Base-by-base conservation (phyloP, 192 early-diverging fungal species). In the Backusella australiensis region DNA sequence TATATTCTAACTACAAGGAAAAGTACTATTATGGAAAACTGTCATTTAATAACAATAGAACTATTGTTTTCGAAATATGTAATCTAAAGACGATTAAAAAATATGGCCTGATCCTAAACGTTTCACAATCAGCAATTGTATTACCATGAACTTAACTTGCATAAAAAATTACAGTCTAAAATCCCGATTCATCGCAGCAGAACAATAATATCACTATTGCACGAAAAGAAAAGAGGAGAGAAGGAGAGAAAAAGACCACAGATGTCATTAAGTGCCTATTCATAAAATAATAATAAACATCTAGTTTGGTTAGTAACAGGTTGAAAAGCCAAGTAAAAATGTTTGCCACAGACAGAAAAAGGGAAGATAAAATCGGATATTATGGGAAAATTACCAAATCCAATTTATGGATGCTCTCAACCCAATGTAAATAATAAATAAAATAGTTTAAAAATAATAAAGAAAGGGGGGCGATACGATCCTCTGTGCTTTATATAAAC, bases 41-140 rank as follows among this genome's bases (percentile, higher is more conserved):
- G 56, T 63, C 56, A 63, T 63, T 63, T 26, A 63, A 63, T 63
- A 63, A 63, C 56, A 63, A 63, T 63, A 63, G n/a, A 63, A 12
- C 23, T 12, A 63, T 29, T 63, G 56, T 63, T 26, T 63, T 63
- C 56, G 12, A 63, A 63, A 63, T 29, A 63, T 63, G 56, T 14
- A 23, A 29, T 63, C 56, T 14, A 63, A 63, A 63, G 21, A 21
- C 53, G 8, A 29, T 11, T 0, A 29, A 29, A 26, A 63, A 63
- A 29, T 26, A 63, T 63, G 56, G 56, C 56, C 56, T 63, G 56
- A 63, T 63, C 56, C 7, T 63, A 29, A 12, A 4, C 9, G 56
- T 63, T 26, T 26, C 56, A 63, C 56, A 26, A 23, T 0, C 26
- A 26, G 21, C 23, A 29, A 63, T 9, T 26, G 56, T 63, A 29